A percentile compares a stretch with the other conserved stretches of the same genome.
phyloP scores from a whole-genome alignment of 768 basidiomycete genomes.

The Nidula microcarpa region DNA sequence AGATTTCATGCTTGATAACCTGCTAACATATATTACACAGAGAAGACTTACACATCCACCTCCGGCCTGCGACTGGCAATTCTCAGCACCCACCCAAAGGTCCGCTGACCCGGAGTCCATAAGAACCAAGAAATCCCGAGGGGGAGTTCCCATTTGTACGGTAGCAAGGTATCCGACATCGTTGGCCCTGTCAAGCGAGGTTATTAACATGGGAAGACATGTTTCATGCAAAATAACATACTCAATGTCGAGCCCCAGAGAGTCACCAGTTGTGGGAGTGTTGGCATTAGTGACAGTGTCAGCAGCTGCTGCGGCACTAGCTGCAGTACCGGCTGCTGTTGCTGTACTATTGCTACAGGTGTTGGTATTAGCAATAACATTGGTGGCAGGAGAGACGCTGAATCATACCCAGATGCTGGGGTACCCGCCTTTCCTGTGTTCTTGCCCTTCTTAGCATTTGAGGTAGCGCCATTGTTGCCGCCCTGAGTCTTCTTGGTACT shows the following conservation, averaged over 20 bases:
- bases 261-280: slow-evolving; percentile 37
- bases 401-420: no score
- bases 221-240: slow-evolving; percentile 23
- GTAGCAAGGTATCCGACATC: slow-evolving; percentile 54
- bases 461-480: no score
- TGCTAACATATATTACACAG: not conserved
- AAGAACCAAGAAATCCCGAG: slow-evolving; percentile 49
- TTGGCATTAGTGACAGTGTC: slow-evolving; percentile 34
- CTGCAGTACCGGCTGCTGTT: not conserved
- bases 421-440: no score
- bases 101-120: slow-evolving; percentile 75
- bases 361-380: not conserved
- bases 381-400: not conserved
- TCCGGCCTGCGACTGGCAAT: slow-evolving; percentile 40
- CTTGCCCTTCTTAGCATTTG: no score
- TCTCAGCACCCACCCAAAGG: slow-evolving; percentile 60
- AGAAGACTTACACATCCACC: slow-evolving; percentile 34
- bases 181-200: slow-evolving; percentile 22
- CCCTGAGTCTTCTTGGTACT: no score
- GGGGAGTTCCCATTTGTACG: slow-evolving; percentile 66
- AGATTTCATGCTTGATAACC: not conserved
- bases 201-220: not conserved
- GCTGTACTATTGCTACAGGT: not conserved
- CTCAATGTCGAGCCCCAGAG: slow-evolving; percentile 72
- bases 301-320: not conserved